Conservation (phyloP, 768 basidiomycete species). For the Mycena filopes region DNA sequence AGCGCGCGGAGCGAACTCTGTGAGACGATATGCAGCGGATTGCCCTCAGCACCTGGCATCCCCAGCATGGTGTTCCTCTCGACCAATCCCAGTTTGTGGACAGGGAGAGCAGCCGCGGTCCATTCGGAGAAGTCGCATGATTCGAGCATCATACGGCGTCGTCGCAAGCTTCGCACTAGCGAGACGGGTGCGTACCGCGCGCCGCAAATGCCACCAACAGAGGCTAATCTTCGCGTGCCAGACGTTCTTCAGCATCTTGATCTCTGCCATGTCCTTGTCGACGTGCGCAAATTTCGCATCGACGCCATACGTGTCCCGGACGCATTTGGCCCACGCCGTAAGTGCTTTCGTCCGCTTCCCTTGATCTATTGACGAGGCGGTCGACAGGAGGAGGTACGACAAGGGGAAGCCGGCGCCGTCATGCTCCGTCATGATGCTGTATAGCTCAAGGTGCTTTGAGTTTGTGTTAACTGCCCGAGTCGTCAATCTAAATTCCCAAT, state of each 20-base stretch:
- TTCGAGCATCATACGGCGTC: slow-evolving; percentile 25
- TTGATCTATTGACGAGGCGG: slow-evolving; percentile 32
- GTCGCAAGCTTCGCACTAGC: slow-evolving; percentile 28
- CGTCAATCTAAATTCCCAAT: slow-evolving; percentile 6
- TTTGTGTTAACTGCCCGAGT: slow-evolving; percentile 30
- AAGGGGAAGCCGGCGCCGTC: slow-evolving; percentile 39
- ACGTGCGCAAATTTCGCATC: slow-evolving; percentile 24
- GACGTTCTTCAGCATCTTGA: slow-evolving; percentile 13
- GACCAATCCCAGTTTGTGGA: neutral
- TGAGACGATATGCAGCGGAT: neutral
- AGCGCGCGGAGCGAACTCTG: neutral
- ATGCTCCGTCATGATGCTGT: slow-evolving; percentile 36
- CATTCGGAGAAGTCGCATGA: neutral
- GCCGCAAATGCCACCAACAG: slow-evolving; percentile 34
- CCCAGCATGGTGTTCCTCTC: no score
- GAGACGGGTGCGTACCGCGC: slow-evolving; percentile 18
- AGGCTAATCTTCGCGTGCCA: slow-evolving; percentile 31
- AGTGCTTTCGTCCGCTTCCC: slow-evolving; percentile 36
- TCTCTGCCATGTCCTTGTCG: slow-evolving; percentile 37
- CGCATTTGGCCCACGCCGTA: slow-evolving; percentile 27
- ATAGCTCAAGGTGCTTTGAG: slow-evolving; percentile 37
- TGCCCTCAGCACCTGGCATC: neutral
- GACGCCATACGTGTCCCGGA: slow-evolving; percentile 27
- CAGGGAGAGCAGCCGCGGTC: neutral
- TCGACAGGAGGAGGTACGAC: slow-evolving; percentile 38